Base-by-base conservation (phyloP, 352 stramenopile genomes). In the Globisporangium nagaii region DNA sequence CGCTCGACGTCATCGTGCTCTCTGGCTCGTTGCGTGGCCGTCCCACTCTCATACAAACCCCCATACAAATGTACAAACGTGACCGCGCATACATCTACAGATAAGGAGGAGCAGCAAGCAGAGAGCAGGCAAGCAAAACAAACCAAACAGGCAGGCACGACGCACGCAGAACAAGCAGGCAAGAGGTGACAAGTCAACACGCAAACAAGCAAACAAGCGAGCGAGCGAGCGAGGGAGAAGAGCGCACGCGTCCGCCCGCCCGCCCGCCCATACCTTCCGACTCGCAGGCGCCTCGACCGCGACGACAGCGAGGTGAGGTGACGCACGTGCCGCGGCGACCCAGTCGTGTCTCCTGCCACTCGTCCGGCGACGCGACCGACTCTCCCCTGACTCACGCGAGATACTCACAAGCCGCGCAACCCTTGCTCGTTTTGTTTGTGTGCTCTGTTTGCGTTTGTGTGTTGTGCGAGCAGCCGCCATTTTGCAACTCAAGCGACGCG, bases 31-130 rank as follows among this genome's bases (percentile, higher is more conserved):
- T 52, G 45, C 44, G 28, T 30, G 28, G 19, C 12, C 1, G 45
- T 52, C 30, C 45, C 45, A 52, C 45, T 52, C 45, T 52, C 45
- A 52, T 52, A 52, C 45, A 47, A 47, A 40, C 13, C 27, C n/a
- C 45, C 27, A 40, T 52, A 39, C 45, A 50, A 50, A 50, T 22
- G 27, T 27, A 28, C 20, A 47, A 31, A 4, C 41, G n/a, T n/a
- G n/a, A n/a, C n/a, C 6, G 11, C 4, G 2, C 22, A n/a, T 13
- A 15, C 43, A 52, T 40, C 45, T 40, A 40, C 30, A 51, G 44
- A 39, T 27, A 37, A 40, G 35, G 8, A 37, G 32, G 11, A 22
- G 9, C n/a, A n/a, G n/a, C n/a, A n/a, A 40, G 15, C 4, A n/a
- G 15, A 17, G 30, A 46, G 12, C 40, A 46, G 30, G 40, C 40